These are phyloP conservation scores for Amauroascus niger DNA, from an alignment of 2,329 filamentous ascomycete genomes.

Conservation along the genomic window DNA sequence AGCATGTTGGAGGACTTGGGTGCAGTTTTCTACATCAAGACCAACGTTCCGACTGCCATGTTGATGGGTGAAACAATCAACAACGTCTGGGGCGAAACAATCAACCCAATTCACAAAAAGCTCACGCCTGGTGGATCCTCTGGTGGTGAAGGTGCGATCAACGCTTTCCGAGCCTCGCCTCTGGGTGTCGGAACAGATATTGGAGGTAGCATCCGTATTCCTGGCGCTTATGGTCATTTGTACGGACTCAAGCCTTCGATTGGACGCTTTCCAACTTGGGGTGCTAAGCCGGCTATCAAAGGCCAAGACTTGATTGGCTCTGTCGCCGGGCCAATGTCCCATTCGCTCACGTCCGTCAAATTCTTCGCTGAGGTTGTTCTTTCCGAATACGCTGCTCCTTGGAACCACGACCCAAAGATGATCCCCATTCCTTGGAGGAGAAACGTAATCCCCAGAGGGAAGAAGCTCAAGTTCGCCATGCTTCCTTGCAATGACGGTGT, in stretches of 20 bases:
- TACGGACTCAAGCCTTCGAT: constrained; percentile 48
- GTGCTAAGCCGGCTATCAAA: constrained; percentile 54
- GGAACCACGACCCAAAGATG: constrained; percentile 56
- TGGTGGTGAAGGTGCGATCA: constrained; percentile 49
- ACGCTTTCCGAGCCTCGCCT: constrained; percentile 45
- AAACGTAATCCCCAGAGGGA: constrained; percentile 27
- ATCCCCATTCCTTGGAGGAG: constrained; percentile 56
- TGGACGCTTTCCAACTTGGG: constrained; percentile 47
- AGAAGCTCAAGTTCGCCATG: constrained; percentile 46
- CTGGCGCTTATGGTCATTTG: constrained; percentile 49
- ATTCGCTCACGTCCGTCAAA: constrained; percentile 45
- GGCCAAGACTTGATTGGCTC: constrained; percentile 55
- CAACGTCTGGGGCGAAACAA: constrained; percentile 50
- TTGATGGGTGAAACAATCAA: constrained; percentile 49
- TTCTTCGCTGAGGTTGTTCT: constrained; percentile 50
- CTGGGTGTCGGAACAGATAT: constrained; percentile 47
- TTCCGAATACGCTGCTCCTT: constrained; percentile 44
- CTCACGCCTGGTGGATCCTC: constrained; percentile 49
- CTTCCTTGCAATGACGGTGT: constrained; percentile 42
- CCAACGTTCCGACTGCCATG: constrained; percentile 34
- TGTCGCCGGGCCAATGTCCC: constrained; percentile 54
- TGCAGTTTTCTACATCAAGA: constrained; percentile 48
- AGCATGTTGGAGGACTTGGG: constrained; percentile 44
- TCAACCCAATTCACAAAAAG: constrained; percentile 48
- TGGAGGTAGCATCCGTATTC: constrained; percentile 50